Evolutionary conservation across 2,329 filamentous ascomycete species (phyloP).

Genomic region (Rhinocladiella mackenziei): DNA sequence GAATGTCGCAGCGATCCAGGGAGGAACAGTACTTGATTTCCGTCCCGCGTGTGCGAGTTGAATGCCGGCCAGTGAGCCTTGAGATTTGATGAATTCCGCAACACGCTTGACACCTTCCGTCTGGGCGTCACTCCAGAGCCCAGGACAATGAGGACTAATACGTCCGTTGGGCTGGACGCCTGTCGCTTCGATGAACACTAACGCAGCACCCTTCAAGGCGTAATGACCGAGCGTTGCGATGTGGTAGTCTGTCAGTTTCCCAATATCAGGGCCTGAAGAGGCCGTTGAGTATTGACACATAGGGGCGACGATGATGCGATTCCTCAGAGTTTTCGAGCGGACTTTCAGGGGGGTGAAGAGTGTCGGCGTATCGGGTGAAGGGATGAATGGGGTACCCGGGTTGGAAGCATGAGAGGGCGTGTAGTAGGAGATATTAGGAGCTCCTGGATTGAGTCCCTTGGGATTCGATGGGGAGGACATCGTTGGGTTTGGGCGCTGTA

Average conservation of each 20-base stretch:
- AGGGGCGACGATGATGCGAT: constrained; percentile 54
- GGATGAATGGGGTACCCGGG: constrained; percentile 21
- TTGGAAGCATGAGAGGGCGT: constrained; percentile 22
- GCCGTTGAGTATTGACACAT: constrained; percentile 54
- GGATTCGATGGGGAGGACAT: neutral
- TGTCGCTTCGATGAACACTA: constrained; percentile 66
- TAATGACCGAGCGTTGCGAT: constrained; percentile 37
- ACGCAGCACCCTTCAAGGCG: constrained; percentile 27
- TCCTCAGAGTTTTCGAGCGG: constrained; percentile 51
- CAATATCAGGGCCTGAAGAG: constrained; percentile 34
- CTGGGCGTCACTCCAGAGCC: constrained; percentile 37
- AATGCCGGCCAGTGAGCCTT: constrained; percentile 71
- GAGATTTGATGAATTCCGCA: constrained; percentile 74
- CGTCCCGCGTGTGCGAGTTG: constrained; percentile 78
- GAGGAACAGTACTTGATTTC: constrained; percentile 57
- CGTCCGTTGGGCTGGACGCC: constrained; percentile 70
- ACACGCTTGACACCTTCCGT: constrained; percentile 51
- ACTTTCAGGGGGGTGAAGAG: constrained; percentile 48
- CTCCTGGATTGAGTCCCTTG: constrained; percentile 15
- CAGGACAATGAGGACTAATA: constrained; percentile 57
- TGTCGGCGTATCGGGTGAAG: constrained; percentile 20
- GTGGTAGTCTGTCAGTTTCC: constrained; percentile 45
- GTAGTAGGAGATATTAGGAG: constrained; percentile 29
- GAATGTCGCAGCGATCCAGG: constrained; percentile 38
- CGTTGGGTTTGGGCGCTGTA: constrained; percentile 5